Evolutionary conservation across 495 filamentous ascomycete species (phyloP).

Genomic region (Xylaria grammica): DNA sequence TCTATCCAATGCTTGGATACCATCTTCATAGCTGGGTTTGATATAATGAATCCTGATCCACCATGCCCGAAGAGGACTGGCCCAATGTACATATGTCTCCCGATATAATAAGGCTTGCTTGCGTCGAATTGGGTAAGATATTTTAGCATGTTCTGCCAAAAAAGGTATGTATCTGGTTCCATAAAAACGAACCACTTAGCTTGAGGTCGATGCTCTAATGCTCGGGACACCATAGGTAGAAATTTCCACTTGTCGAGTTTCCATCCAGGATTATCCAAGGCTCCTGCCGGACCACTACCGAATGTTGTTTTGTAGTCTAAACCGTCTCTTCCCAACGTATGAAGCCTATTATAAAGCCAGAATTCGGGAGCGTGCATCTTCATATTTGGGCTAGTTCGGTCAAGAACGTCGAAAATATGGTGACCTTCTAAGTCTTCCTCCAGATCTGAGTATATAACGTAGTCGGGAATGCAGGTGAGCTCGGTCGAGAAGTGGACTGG

Average conservation of each 20-base stretch:
- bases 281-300: slow-evolving; percentile 11
- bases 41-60: slow-evolving; percentile 56
- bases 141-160: slow-evolving; percentile 17
- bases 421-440: slow-evolving; percentile 16
- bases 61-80: slow-evolving; percentile 52
- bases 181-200: slow-evolving; percentile 20
- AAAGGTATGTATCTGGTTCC: slow-evolving; percentile 16
- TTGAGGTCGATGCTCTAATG: background rate
- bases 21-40: slow-evolving; percentile 46
- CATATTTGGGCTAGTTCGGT: background rate
- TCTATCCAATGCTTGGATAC: slow-evolving; percentile 18
- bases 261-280: slow-evolving; percentile 17
- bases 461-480: slow-evolving; percentile 10
- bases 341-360: slow-evolving; percentile 13
- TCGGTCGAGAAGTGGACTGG: slow-evolving; percentile 3
- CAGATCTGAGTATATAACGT: slow-evolving; percentile 18
- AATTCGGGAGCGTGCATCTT: slow-evolving; percentile 1
- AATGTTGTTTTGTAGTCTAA: slow-evolving; percentile 15
- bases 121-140: slow-evolving; percentile 21
- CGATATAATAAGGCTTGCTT: slow-evolving; percentile 4
- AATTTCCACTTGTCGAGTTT: slow-evolving; percentile 19
- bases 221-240: slow-evolving; percentile 14
- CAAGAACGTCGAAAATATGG: slow-evolving; percentile 10
- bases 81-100: slow-evolving; percentile 3
- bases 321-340: background rate